A percentile compares a stretch with the other conserved stretches of the same genome.
These are phyloP conservation scores for Phanerodontia chrysosporium DNA, from an alignment of 768 basidiomycete species.

Conservation along the genomic window DNA sequence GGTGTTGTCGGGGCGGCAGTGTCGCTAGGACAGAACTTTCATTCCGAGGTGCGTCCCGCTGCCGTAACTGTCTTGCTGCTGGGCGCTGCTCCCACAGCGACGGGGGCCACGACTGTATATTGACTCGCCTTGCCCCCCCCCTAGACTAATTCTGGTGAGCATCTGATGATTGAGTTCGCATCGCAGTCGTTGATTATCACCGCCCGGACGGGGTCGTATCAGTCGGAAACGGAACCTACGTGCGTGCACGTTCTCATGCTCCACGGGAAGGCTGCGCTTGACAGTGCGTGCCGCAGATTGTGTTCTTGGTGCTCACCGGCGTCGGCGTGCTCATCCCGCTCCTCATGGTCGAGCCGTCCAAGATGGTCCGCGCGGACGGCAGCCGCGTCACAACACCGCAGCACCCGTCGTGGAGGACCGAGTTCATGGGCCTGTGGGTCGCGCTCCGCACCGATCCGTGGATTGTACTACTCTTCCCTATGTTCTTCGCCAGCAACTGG, in stretches of 20 bases:
- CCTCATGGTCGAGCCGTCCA: constrained; percentile 66
- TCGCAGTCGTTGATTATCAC: neutral
- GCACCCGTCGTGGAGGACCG: constrained; percentile 75
- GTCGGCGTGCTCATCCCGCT: constrained; percentile 66
- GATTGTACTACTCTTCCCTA: constrained; percentile 75
- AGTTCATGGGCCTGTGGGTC: constrained; percentile 65
- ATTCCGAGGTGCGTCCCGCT: constrained; percentile 51
- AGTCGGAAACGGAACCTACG: constrained; percentile 76
- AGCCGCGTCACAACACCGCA: constrained; percentile 57
- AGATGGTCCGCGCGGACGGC: constrained; percentile 73
- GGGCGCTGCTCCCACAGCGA: neutral
- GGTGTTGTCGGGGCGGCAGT: constrained; percentile 77
- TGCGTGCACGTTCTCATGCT: constrained; percentile 30
- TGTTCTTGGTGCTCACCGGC: constrained; percentile 66
- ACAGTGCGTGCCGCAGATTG: constrained; percentile 44
- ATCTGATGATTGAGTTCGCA: neutral
- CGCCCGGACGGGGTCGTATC: neutral
- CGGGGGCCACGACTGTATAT: neutral
- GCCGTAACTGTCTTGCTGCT: neutral
- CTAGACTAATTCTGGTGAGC: constrained; percentile 30
- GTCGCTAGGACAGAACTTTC: constrained; percentile 65
- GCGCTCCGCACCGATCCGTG: constrained; percentile 66
- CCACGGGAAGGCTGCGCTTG: neutral
- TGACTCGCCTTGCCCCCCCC: neutral
- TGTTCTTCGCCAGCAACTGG: constrained; percentile 84